Evolutionary conservation across 2,329 filamentous ascomycete species (phyloP), one percentile per base, ranked within the genome.

Genomic region (Didymella keratinophila): DNA sequence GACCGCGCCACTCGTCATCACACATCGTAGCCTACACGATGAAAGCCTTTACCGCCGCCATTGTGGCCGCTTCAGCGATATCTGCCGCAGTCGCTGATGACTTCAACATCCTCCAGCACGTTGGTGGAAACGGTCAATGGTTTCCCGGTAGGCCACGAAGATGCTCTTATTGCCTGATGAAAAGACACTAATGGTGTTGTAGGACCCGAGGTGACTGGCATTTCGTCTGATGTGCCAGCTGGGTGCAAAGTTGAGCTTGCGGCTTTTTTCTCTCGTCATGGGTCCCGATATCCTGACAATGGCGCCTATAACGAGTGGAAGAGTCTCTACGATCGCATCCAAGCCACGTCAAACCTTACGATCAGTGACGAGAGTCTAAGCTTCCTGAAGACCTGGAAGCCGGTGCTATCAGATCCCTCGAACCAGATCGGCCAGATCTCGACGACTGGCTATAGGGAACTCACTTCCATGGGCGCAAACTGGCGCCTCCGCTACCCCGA

Each of bases 381-480:
- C 0, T 90, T 90, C 66, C 76, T 90, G 28, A 76, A 82, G 12
- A 74, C 74, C 3, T 90, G 88, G 88, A 75, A 81, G 57, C 83
- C 86, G 0, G 83, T 84, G 1, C 76, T 89, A 27, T 83, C 79
- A 1, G 76, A 86, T 56, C 83, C 86, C 0, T 72, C 74, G 0
- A 75, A 80, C 9, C 84, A 90, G 69, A 85, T 89, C 21, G 78
- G 84, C 4, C 84, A 86, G 68, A 72, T 87, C 42, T 87, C 84
- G 20, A 78, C 83, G 6, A 88, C 87, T 1, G 88, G 88, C 0
- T 86, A 84, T 67, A 87, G 87, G 63, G 88, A 90, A 70, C 74
- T 83, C 0, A 80, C 82, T 39, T 83, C 85, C 57, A 77, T 87
- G 72, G 85, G 84, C 6, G 83, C 85, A 54, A 77, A 77, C 3